Percentiles rank a stretch among this genome's conserved stretches.
Conservation (phyloP, 495 filamentous ascomycete species). For the Letharia columbiana region DNA sequence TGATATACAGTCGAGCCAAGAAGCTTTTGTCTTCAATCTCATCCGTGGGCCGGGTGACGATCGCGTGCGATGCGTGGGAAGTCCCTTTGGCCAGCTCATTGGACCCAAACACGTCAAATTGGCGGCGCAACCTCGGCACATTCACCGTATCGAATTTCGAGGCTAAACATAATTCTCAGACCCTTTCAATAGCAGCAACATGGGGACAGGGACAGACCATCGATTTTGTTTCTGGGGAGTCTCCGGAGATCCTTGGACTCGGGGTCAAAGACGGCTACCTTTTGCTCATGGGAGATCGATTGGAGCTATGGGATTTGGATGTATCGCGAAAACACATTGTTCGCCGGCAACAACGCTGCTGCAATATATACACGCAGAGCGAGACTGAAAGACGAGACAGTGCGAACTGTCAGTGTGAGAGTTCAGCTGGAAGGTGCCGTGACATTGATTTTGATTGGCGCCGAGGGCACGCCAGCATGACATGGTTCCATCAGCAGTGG, state of each 20-base stretch:
- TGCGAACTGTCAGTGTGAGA: background rate
- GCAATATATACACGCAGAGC: background rate
- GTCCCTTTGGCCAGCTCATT: background rate
- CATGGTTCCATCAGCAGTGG: background rate
- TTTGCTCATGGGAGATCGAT: background rate
- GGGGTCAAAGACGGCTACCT: slow-evolving; percentile 7
- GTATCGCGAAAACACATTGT: background rate
- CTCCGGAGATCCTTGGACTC: slow-evolving; percentile 6
- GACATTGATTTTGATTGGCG: background rate
- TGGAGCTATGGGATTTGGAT: background rate
- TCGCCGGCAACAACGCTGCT: background rate
- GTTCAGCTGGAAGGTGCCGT: too few relatives aligned
- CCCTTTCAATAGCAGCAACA: too few relatives aligned
- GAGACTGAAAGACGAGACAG: background rate
- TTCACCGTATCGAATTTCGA: background rate
- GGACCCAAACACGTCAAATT: background rate
- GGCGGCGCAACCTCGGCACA: background rate
- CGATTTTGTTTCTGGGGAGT: background rate
- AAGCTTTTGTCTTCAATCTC: slow-evolving; percentile 11
- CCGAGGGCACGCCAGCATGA: background rate
- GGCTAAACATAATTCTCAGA: background rate
- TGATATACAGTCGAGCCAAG: slow-evolving; percentile 11
- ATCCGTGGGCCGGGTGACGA: slow-evolving; percentile 7
- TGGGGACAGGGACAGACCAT: background rate
- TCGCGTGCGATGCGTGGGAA: background rate